Percentiles rank a stretch among this genome's conserved stretches.
These are phyloP conservation scores for Paramecium octaurelia DNA, from an alignment of 73 alveolate species.

Conservation along the genomic window DNA sequence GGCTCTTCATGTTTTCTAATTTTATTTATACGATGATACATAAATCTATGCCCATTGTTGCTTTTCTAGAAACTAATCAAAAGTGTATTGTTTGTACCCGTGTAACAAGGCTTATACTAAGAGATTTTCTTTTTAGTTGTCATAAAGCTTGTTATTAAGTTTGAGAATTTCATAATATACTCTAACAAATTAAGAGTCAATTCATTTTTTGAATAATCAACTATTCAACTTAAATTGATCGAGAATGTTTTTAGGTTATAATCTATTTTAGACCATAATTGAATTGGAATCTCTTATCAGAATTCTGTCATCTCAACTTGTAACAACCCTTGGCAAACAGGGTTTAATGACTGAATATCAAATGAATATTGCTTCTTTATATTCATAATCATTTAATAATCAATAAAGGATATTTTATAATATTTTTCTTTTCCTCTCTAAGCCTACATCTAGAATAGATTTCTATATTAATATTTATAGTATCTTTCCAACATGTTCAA, in stretches of 20 bases:
- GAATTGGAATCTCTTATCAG: not conserved
- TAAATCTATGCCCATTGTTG: constrained; percentile 1
- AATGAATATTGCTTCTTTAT: not conserved
- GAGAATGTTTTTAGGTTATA: not conserved
- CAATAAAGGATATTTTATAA: not conserved
- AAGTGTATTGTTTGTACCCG: not conserved
- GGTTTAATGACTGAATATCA: not conserved
- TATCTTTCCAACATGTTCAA: not conserved
- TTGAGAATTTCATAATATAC: constrained; percentile 27
- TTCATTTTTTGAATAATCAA: not conserved
- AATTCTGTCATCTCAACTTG: not conserved
- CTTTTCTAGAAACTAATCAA: not conserved
- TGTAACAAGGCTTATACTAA: not conserved
- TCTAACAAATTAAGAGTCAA: not conserved
- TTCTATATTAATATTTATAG: not conserved
- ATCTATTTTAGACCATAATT: not conserved
- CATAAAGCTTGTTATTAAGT: not conserved
- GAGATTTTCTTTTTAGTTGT: not conserved
- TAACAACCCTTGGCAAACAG: not conserved
- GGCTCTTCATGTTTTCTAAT: constrained; percentile 26
- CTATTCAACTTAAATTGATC: not conserved
- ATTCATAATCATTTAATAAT: not conserved
- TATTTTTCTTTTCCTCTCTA: not conserved
- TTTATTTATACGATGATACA: not conserved
- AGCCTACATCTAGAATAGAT: not conserved